A percentile compares a stretch with the other conserved stretches of the same genome.
These are phyloP conservation scores for Colletotrichum sp. DNA, from an alignment of 2,329 filamentous ascomycete species.

Conservation along the genomic window DNA sequence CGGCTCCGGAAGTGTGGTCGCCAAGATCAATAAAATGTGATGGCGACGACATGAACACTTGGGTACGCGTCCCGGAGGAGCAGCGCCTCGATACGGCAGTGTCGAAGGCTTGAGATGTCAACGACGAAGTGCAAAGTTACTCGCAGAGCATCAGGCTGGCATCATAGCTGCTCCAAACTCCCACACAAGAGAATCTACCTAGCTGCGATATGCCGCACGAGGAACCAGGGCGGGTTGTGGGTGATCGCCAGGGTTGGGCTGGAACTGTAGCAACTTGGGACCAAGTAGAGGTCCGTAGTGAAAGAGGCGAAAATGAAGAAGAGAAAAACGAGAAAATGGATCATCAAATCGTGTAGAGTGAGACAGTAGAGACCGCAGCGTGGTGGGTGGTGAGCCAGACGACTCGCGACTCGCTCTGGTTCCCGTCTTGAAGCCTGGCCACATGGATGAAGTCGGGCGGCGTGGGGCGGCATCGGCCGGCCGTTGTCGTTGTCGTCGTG, in stretches of 20 bases:
- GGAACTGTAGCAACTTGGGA: not conserved
- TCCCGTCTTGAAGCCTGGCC: not conserved
- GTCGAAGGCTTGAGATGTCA: not conserved
- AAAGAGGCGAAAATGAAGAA: not conserved
- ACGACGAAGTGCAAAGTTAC: not conserved
- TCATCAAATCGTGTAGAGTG: not conserved
- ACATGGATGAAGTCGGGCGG: not conserved
- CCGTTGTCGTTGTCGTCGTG: not conserved
- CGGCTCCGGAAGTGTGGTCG: not conserved
- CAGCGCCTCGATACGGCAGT: not conserved
- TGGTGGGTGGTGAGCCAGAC: not conserved
- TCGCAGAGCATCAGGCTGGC: not conserved
- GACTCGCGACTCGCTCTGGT: not conserved
- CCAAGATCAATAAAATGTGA: not conserved
- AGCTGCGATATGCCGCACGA: not conserved
- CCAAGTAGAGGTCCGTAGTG: not conserved
- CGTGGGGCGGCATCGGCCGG: slow-evolving; percentile 6
- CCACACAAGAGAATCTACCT: not conserved
- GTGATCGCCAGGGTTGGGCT: not conserved
- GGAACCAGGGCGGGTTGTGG: not conserved
- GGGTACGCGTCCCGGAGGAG: not conserved
- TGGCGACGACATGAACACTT: not conserved
- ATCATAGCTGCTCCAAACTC: not conserved
- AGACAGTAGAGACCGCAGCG: not conserved
- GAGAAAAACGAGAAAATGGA: not conserved